These are phyloP conservation scores for Trichoderma gamsii DNA, from an alignment of 495 filamentous ascomycete species.

Conservation along the genomic window DNA sequence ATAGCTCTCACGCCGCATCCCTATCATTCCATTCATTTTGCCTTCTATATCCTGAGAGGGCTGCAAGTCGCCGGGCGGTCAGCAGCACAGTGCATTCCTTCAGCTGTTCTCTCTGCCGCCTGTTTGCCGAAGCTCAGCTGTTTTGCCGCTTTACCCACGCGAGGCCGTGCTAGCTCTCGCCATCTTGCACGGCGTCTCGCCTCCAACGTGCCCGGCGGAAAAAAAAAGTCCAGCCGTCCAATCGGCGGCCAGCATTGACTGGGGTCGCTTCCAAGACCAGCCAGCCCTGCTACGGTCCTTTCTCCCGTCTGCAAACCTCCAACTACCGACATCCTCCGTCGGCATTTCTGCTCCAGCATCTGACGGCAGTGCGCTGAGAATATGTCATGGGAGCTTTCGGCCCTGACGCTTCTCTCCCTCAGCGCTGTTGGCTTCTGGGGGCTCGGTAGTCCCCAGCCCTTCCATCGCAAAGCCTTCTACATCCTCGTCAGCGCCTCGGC, in stretches of 20 bases:
- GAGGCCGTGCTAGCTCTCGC: neutral
- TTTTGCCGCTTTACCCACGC: too few species aligned
- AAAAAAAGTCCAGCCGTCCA: constrained; percentile 17
- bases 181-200: neutral
- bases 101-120: neutral
- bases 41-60: too few species aligned
- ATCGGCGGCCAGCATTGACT: constrained; percentile 5
- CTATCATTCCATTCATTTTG: too few species aligned
- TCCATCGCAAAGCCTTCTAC: neutral
- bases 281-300: constrained; percentile 3
- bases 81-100: neutral
- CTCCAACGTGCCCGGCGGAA: neutral
- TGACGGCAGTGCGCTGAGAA: constrained; percentile 7
- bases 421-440: constrained; percentile 14
- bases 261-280: constrained; percentile 3
- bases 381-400: constrained; percentile 16
- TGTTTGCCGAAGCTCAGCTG: neutral
- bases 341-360: constrained; percentile 7
- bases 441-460: constrained; percentile 9
- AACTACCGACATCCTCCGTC: constrained; percentile 13
- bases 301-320: constrained; percentile 6
- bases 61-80: neutral
- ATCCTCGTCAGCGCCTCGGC: constrained; percentile 12
- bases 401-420: constrained; percentile 16
- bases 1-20: too few species aligned